Conservation (phyloP, 352 stramenopile species). For the Pythium grandisporangium region DNA sequence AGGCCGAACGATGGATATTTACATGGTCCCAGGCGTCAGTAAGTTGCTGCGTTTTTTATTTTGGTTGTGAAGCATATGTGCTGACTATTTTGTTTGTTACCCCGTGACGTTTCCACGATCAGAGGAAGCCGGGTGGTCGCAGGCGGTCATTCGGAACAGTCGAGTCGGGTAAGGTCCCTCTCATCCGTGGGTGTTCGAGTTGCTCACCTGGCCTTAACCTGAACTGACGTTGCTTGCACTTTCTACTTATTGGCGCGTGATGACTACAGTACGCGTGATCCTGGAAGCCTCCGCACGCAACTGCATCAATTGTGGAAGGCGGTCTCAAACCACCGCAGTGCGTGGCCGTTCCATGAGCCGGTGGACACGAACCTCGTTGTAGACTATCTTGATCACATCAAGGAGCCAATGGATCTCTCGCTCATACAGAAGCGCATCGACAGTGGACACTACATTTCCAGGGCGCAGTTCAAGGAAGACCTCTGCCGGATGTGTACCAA, state of each 20-base stretch:
- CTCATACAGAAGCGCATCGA: constrained; percentile 81
- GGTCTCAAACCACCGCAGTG: constrained; percentile 91
- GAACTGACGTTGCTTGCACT: too few relatives aligned
- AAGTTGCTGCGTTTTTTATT: constrained; percentile 17
- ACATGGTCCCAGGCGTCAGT: constrained; percentile 83
- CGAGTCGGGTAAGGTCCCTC: constrained; percentile 50
- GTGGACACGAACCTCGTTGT: constrained; percentile 92
- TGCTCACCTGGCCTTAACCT: neutral
- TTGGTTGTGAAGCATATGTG: neutral
- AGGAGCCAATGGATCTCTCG: constrained; percentile 90
- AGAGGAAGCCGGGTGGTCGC: constrained; percentile 84
- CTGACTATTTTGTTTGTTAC: neutral
- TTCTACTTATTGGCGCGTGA: neutral
- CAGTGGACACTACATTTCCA: constrained; percentile 85
- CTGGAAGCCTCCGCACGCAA: constrained; percentile 75
- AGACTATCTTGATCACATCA: constrained; percentile 97
- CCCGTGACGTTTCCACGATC: too few relatives aligned
- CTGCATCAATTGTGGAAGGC: constrained; percentile 85
- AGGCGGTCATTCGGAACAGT: constrained; percentile 78
- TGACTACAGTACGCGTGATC: constrained; percentile 50
- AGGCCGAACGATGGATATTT: constrained; percentile 77
- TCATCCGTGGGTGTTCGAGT: neutral
- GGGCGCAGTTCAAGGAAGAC: constrained; percentile 89
- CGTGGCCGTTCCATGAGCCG: constrained; percentile 97
- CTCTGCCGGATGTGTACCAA: constrained; percentile 97